phyloP scores from a whole-genome alignment of 139 green algal species.

The Desmodesmus armatus region DNA sequence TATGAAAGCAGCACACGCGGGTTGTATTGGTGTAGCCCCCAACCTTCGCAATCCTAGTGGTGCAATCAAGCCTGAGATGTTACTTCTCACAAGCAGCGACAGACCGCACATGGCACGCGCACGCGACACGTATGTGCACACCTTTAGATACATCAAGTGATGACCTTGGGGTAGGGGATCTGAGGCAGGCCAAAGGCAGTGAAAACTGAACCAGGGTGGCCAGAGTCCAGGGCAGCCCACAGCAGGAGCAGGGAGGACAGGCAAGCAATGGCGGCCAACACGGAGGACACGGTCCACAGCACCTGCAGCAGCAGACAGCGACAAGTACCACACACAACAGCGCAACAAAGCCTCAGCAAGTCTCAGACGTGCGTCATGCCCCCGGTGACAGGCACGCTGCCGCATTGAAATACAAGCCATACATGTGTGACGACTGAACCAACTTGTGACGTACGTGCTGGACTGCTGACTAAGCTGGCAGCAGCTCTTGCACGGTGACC shows the following conservation, averaged over 20 bases:
- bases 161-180: constrained; percentile 76
- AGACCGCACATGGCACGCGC: neutral
- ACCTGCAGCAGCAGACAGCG: constrained; percentile 34
- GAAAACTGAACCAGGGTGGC: constrained; percentile 55
- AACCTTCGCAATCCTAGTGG: too few species aligned
- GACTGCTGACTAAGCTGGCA: too few species aligned
- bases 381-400: too few species aligned
- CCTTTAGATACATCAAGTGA: constrained; percentile 91
- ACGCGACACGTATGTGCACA: neutral
- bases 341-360: too few species aligned
- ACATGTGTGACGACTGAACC: too few species aligned
- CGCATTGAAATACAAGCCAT: too few species aligned
- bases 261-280: constrained; percentile 80
- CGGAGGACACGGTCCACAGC: constrained; percentile 76
- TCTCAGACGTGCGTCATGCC: too few species aligned
- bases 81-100: neutral
- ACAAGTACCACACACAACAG: too few species aligned
- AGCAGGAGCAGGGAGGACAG: constrained; percentile 85
- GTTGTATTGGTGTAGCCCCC: too few species aligned
- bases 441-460: too few species aligned
- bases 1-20: too few species aligned
- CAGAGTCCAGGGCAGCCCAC: constrained; percentile 71
- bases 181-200: constrained; percentile 60
- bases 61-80: too few species aligned
- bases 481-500: constrained; percentile 49